Evolutionary conservation across 148 eudicot species (phyloP), one percentile per base, ranked within the genome.

Genomic region (Spergularia bocconei): DNA sequence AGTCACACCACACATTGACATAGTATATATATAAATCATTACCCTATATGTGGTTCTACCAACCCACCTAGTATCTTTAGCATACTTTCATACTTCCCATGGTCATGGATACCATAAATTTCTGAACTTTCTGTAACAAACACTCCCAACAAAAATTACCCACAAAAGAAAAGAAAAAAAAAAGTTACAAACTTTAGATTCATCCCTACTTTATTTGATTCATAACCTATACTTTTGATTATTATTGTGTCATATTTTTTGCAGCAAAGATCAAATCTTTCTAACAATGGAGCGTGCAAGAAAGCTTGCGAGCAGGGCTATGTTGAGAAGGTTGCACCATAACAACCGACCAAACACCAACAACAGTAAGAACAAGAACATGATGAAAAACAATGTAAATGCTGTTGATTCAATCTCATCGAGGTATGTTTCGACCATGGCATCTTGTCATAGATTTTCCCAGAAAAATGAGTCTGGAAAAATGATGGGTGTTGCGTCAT

Each of bases 221-320:
- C 36, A 29, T 29, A 29, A 29, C 36, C 36, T 29, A 29, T 29
- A 29, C 36, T 1, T 29, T 44, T 44, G 48, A 29, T 44, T 44
- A 44, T 44, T 44, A 44, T 44, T 44, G 44, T 41, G 44, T 41
- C 6, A 3, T 29, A 67, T 25, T 67, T 53, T 62, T 68, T 72
- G 72, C 81, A 63, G 61, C 50, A 56, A 56, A 51, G 63, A 72
- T 60, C 73, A 41, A 53, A 79, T 74, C 78, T 79, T 69, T 56
- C 15, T 25, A 29, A 13, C 21, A 71, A 94, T 94, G 98, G 97
- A 94, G 64, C 88, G 92, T 38, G 97, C 97, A 56, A 79, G 97
- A 63, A 86, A 85, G 75, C 73, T 94, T 12, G 96, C 96, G 0
- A 86, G 81, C 84, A 81, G 83, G 57, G 95, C 91, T 2, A 75